Evolutionary conservation across 345 rosid genomes (phyloP).

Genomic region (Lumnitzera racemosa): DNA sequence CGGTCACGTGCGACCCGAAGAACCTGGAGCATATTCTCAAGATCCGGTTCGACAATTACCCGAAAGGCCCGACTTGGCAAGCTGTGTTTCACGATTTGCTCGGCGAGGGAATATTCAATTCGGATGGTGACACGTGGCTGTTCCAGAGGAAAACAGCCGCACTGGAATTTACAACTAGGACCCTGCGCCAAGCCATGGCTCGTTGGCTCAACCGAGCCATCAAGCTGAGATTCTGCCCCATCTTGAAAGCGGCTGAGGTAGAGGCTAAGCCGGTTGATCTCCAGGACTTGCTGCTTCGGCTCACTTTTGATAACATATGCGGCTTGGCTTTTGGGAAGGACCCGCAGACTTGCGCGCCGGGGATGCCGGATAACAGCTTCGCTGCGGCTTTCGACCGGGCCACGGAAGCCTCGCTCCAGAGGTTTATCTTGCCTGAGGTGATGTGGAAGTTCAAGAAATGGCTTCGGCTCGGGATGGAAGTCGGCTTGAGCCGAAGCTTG

Average conservation of each 20-base stretch:
- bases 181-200: conserved; percentile 97
- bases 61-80: conserved; percentile 98
- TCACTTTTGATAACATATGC: conserved; percentile 89
- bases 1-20: conserved; percentile 93
- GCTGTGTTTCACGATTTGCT: conserved; percentile 89
- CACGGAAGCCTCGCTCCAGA: conserved; percentile 81
- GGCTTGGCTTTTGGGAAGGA: conserved; percentile 97
- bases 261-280: conserved; percentile 55
- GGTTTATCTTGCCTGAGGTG: conserved; percentile 83
- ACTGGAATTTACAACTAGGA: conserved; percentile 90
- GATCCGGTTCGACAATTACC: conserved; percentile 80
- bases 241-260: conserved; percentile 53
- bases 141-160: conserved; percentile 97
- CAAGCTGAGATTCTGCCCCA: conserved; percentile 54
- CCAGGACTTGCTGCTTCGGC: conserved; percentile 84
- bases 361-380: conserved; percentile 65
- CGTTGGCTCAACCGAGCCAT: conserved; percentile 88
- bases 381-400: conserved; percentile 82
- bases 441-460: conserved; percentile 74
- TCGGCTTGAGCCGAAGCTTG: conserved; percentile 67
- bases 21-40: conserved; percentile 86
- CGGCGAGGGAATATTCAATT: conserved; percentile 89
- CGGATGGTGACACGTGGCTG: conserved; percentile 92
- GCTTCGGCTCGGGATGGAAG: conserved; percentile 82
- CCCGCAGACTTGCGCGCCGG: conserved; percentile 71